Evolutionary conservation across 495 filamentous ascomycete species (phyloP).

Genomic region (Penicillium paradoxum): DNA sequence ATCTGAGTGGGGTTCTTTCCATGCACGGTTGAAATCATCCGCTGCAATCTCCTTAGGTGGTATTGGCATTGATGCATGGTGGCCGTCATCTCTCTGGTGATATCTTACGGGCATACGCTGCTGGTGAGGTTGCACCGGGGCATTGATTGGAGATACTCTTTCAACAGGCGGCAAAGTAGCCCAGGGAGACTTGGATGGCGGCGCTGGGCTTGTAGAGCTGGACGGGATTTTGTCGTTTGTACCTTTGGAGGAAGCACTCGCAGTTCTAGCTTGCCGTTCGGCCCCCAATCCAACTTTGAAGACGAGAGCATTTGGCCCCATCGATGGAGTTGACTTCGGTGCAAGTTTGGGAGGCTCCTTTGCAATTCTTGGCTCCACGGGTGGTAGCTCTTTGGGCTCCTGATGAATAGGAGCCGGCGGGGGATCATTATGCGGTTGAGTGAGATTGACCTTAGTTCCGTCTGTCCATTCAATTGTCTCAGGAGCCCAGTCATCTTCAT

Average conservation of each 20-base stretch:
- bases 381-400: slow-evolving; percentile 25
- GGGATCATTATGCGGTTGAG: slow-evolving; percentile 40
- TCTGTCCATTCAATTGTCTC: slow-evolving; percentile 97
- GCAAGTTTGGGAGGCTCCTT: slow-evolving; percentile 31
- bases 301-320: slow-evolving; percentile 52
- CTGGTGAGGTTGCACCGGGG: slow-evolving; percentile 35
- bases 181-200: slow-evolving; percentile 86
- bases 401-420: slow-evolving; percentile 18
- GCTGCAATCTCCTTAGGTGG: slow-evolving; percentile 81
- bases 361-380: slow-evolving; percentile 16
- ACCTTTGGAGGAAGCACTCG: slow-evolving; percentile 60
- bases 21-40: slow-evolving; percentile 87
- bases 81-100: slow-evolving; percentile 27
- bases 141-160: slow-evolving; percentile 63
- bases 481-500: slow-evolving; percentile 97
- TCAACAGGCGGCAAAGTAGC: slow-evolving; percentile 79
- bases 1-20: slow-evolving; percentile 64
- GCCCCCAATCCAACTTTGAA: slow-evolving; percentile 48
- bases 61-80: slow-evolving; percentile 23
- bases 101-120: slow-evolving; percentile 29
- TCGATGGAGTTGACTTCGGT: slow-evolving; percentile 44
- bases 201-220: slow-evolving; percentile 72
- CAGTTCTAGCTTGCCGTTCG: slow-evolving; percentile 47
- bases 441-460: slow-evolving; percentile 84
- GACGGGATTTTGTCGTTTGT: slow-evolving; percentile 69